Evolutionary conservation across 768 basidiomycete species (phyloP).

Genomic region (Boletellus sp.): DNA sequence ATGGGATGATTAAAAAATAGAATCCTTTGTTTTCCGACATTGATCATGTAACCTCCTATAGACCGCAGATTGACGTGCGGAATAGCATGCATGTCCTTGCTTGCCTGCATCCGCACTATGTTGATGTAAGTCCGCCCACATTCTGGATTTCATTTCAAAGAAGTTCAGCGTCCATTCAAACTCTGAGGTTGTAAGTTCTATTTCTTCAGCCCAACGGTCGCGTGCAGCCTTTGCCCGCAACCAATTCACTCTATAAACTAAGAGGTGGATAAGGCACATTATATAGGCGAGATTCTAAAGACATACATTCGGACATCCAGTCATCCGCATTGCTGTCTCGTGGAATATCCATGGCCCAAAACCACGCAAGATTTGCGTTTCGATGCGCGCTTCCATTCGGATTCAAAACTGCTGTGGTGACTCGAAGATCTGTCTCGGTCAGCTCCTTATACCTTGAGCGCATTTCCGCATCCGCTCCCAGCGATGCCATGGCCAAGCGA

Average conservation of each 20-base stretch:
- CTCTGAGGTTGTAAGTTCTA: background rate
- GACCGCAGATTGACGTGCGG: background rate
- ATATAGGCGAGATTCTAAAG: no score
- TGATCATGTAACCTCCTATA: background rate
- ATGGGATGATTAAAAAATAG: no score
- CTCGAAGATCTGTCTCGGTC: background rate
- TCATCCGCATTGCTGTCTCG: background rate
- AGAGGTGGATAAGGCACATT: background rate
- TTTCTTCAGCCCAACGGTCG: background rate
- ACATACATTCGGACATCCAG: no score
- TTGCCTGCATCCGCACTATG: background rate
- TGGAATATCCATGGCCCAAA: background rate
- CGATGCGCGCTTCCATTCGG: background rate
- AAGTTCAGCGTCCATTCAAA: background rate
- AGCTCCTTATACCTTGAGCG: background rate
- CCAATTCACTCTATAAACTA: background rate
- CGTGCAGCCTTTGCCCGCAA: background rate
- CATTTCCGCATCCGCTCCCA: background rate
- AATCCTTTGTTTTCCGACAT: no score
- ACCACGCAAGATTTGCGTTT: background rate
- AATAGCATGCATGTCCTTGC: background rate
- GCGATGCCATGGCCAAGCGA: background rate
- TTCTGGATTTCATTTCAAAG: background rate
- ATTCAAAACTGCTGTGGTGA: background rate
- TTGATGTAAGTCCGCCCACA: background rate